phyloP scores from a whole-genome alignment of 345 rosid species.

The Ceriops zippeliana region DNA sequence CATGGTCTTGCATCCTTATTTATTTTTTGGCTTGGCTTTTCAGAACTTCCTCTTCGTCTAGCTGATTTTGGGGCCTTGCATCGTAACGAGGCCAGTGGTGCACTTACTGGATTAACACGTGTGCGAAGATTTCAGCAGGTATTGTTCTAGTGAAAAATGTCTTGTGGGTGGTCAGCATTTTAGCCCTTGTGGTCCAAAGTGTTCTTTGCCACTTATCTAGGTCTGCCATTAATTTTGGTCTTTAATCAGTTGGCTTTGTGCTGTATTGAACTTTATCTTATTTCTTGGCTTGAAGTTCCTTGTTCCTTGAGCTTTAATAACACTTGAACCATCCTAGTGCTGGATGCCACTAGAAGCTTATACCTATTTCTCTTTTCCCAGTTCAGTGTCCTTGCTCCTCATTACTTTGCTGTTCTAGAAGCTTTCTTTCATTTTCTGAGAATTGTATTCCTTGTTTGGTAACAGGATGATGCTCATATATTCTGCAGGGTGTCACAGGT shows the following conservation, averaged over 20 bases:
- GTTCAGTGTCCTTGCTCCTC: neutral
- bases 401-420: neutral
- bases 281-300: neutral
- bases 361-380: neutral
- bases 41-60: conserved; percentile 86
- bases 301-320: neutral
- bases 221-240: too few relatives aligned
- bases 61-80: conserved; percentile 98
- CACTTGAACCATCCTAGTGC: too few relatives aligned
- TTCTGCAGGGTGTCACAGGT: conserved; percentile 90
- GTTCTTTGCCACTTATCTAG: too few relatives aligned
- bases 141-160: conserved; percentile 6
- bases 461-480: conserved; percentile 96
- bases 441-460: conserved; percentile 9
- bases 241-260: neutral
- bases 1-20: neutral
- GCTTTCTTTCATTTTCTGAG: neutral
- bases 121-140: conserved; percentile 99
- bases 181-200: neutral
- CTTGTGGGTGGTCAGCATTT: neutral
- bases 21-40: conserved; percentile 1
- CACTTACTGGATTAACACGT: conserved; percentile 90
- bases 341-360: too few relatives aligned
- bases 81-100: conserved; percentile 98
- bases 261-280: neutral